phyloP scores from a whole-genome alignment of 805 yeast genomes.

The Pichia membranifaciens region DNA sequence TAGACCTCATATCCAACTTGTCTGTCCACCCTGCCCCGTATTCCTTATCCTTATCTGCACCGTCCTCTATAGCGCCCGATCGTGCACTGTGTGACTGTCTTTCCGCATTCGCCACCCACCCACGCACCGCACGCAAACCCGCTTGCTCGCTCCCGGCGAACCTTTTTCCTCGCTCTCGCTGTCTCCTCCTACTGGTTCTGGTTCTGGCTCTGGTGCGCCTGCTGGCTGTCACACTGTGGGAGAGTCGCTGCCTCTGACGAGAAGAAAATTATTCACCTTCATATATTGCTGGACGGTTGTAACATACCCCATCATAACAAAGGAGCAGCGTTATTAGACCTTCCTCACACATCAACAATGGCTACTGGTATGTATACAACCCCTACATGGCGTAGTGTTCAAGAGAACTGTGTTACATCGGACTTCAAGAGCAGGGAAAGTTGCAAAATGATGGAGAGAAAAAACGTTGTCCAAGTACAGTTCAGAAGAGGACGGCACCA shows the following conservation, averaged over 20 bases:
- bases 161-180: background rate
- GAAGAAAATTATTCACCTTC: conserved; percentile 3
- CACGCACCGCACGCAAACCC: conserved; percentile 1
- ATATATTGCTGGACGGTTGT: background rate
- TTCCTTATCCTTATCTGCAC: background rate
- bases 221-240: background rate
- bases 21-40: too few species aligned
- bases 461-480: too few species aligned
- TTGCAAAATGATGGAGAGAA: too few species aligned
- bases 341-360: conserved; percentile 20
- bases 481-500: too few species aligned
- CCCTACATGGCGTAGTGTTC: background rate
- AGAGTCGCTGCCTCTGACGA: background rate
- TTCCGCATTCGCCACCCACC: background rate
- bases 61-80: too few species aligned
- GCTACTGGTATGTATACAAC: conserved; percentile 25
- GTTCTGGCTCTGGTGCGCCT: background rate
- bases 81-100: conserved; percentile 9
- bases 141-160: background rate
- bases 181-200: background rate
- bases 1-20: too few species aligned
- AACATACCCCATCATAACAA: background rate
- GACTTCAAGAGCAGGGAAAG: too few species aligned
- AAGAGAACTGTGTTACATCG: background rate
- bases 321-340: background rate